Base-by-base conservation (phyloP, 2,329 filamentous ascomycete species). In the Plectosphaerella cucumerina region DNA sequence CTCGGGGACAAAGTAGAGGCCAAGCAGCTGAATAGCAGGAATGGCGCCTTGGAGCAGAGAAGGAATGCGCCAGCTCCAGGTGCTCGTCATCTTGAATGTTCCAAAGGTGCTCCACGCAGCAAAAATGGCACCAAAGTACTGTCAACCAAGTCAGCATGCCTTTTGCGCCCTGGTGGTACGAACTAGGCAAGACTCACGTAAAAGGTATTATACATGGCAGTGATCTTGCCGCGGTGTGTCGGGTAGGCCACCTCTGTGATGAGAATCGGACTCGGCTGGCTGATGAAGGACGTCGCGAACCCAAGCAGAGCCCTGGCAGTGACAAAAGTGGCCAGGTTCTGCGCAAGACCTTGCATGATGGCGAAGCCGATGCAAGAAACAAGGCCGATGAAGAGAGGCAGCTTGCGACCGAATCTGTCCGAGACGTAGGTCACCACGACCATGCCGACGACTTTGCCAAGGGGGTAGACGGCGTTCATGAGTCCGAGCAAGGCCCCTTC, bases 331-430 rank as follows among this genome's bases (percentile, higher is more conserved):
- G 51, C 22, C 1, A 57, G 10, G n/a, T 63, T 63, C n/a, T 51
- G 51, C 1, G 65, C 59, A 1, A 58, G 56, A 1, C 57, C 61
- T 43, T 71, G 69, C 46, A 71, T 59, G 1, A 62, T 60, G 2
- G 64, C 64, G 43, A 63, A 54, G 0, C 62, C 53, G n/a, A 70
- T 63, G 31, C 58, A 58, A 1, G 58, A 44, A 12, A 70, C 51
- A 2, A 60, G 62, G 12, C 71, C 71, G 8, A 62, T 54, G 11
- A 65, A 58, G 21, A 76, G 60, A 6, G 68, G 64, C 6, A 58
- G 54, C 52, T 69, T 72, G 44, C 74, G 61, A 11, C 75, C 75
- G 14, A 65, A 66, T 46, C 63, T 61, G 50, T 68, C 74, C 18
- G 68, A 67, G 9, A 72, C 50, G 15, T 61, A 62, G 2, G 66